Percentiles rank a stretch among this genome's conserved stretches.
These are phyloP conservation scores for Brassica balearica DNA, from an alignment of 441 rosid species.

Conservation along the genomic window DNA sequence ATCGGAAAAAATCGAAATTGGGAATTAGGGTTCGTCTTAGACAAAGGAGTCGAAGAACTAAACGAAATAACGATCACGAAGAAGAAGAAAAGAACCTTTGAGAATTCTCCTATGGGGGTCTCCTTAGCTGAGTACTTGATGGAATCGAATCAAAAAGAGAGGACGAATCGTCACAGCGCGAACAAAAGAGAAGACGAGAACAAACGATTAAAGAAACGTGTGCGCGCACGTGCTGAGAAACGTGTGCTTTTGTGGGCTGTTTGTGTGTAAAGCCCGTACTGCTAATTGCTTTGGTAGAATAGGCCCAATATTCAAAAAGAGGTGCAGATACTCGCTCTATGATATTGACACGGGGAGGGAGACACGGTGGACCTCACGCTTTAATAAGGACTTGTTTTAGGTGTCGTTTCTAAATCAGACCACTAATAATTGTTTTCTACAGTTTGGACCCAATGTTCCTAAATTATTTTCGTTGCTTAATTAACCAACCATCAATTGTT, in stretches of 20 bases:
- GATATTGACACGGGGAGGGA: not conserved
- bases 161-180: not conserved
- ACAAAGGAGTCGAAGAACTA: not conserved
- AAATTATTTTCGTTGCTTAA: not conserved
- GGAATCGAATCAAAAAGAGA: not conserved
- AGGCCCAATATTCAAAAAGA: not conserved
- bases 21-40: constrained; percentile 30
- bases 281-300: not conserved
- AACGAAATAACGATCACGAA: not conserved
- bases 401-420: not conserved
- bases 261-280: not conserved
- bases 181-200: not conserved
- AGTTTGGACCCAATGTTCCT: constrained; percentile 1
- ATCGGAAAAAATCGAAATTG: constrained; percentile 14
- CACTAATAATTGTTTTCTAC: not conserved
- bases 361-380: not conserved
- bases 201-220: constrained; percentile 2
- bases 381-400: not conserved
- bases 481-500: not conserved
- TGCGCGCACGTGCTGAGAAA: not conserved
- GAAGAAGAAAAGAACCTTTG: not conserved
- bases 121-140: not conserved
- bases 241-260: not conserved
- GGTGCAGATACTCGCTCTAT: not conserved
- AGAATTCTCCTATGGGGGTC: not conserved